Evolutionary conservation across 495 filamentous ascomycete genomes (phyloP).

Genomic region (Bathelium albidoporum): DNA sequence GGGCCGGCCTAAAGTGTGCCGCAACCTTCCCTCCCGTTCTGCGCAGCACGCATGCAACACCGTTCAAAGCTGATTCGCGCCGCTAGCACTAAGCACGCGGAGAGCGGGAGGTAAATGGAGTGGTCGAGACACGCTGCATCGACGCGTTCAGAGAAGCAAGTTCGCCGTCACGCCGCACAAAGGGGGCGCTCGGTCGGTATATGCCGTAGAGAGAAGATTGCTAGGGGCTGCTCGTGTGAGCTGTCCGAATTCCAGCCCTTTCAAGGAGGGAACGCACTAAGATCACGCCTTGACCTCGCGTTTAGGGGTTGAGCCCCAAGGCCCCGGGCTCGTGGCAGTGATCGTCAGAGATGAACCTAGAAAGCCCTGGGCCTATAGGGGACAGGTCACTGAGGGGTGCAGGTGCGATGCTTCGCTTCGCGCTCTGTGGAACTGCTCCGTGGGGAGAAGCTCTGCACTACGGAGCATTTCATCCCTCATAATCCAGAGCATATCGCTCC

Average conservation of each 20-base stretch:
- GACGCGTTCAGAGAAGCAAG: background rate
- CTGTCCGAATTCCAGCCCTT: background rate
- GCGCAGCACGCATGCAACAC: background rate
- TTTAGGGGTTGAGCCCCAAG: background rate
- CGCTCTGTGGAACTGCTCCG: background rate
- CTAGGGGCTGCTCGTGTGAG: background rate
- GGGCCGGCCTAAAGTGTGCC: slow-evolving; percentile 5
- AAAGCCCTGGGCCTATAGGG: background rate
- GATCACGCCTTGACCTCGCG: background rate
- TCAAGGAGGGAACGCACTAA: background rate
- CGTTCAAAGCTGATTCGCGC: background rate
- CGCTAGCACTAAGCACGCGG: background rate
- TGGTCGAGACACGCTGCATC: background rate
- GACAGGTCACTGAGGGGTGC: slow-evolving; percentile 4
- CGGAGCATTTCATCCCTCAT: background rate
- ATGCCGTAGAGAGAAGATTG: background rate
- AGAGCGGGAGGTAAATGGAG: background rate
- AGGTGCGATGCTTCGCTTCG: background rate
- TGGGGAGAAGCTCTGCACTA: background rate
- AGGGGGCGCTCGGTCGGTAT: background rate
- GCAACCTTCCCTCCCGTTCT: background rate
- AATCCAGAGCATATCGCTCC: background rate
- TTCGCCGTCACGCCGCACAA: background rate
- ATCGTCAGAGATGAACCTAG: background rate
- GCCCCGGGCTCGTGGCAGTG: background rate